A percentile compares a stretch with the other conserved stretches of the same genome.
phyloP scores from a whole-genome alignment of 768 basidiomycete species.

The Brasilioporus rufonigricans region DNA sequence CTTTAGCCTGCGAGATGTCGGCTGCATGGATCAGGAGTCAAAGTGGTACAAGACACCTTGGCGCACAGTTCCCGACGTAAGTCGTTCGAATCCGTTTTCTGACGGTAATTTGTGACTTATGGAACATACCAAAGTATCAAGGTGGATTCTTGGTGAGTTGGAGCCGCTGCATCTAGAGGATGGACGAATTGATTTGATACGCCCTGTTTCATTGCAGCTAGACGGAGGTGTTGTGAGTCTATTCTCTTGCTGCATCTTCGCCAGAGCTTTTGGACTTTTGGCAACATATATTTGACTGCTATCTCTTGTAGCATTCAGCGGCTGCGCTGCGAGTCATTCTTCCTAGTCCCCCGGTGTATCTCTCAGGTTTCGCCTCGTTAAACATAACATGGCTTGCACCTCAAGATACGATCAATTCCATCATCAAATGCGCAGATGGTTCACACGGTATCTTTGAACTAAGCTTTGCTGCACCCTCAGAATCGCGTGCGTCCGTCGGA shows the following conservation, averaged over 20 bases:
- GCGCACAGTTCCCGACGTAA: conserved; percentile 77
- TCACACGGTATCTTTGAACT: conserved; percentile 61
- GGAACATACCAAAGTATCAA: conserved; percentile 50
- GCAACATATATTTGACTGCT: not conserved
- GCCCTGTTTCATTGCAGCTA: conserved; percentile 42
- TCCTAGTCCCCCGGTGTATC: conserved; percentile 45
- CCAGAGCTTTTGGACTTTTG: too few relatives aligned
- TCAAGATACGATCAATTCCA: conserved; percentile 71
- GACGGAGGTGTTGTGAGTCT: conserved; percentile 73
- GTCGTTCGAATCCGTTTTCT: conserved; percentile 24
- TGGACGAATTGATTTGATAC: not conserved
- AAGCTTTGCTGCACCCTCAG: conserved; percentile 57
- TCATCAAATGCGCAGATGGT: conserved; percentile 46
- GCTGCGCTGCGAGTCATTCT: conserved; percentile 64
- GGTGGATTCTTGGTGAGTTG: conserved; percentile 75
- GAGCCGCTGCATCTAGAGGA: not conserved
- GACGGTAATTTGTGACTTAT: not conserved
- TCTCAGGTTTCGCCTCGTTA: conserved; percentile 66
- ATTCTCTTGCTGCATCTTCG: not conserved
- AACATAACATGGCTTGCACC: conserved; percentile 73
- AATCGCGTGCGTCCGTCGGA: conserved; percentile 33
- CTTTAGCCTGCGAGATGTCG: conserved; percentile 57
- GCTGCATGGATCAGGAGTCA: conserved; percentile 55
- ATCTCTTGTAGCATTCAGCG: conserved; percentile 55
- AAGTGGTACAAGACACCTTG: conserved; percentile 84